Percentiles rank a stretch among this genome's conserved stretches.
Evolutionary conservation across 2,329 filamentous ascomycete genomes (phyloP).

Genomic region (Aspergillus japonicus): DNA sequence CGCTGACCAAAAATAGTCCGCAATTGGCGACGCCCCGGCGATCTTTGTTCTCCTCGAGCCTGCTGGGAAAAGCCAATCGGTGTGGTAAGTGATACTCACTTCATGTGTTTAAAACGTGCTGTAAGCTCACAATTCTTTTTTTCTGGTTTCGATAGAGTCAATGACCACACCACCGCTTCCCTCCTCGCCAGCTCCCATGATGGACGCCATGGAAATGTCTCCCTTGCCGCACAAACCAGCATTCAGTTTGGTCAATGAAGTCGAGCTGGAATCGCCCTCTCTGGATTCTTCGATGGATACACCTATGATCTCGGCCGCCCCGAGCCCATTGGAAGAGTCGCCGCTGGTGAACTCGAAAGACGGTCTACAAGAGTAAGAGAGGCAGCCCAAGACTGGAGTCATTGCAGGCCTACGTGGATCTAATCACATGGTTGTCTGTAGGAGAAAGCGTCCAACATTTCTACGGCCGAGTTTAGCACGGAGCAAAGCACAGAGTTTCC

Average conservation of each 20-base stretch:
- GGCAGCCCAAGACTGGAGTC: background rate
- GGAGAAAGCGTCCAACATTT: slow-evolving; percentile 65
- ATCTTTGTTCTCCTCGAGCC: slow-evolving; percentile 75
- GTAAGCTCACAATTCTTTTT: slow-evolving; percentile 10
- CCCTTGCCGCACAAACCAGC: slow-evolving; percentile 84
- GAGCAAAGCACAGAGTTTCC: slow-evolving; percentile 72
- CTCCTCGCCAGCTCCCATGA: slow-evolving; percentile 70
- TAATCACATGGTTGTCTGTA: slow-evolving; percentile 38
- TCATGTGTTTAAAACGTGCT: slow-evolving; percentile 1
- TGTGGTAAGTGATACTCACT: slow-evolving; percentile 51
- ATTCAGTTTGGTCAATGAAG: slow-evolving; percentile 58
- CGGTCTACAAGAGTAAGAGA: slow-evolving; percentile 37
- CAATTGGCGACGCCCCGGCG: slow-evolving; percentile 79
- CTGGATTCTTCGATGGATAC: slow-evolving; percentile 55
- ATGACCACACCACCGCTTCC: slow-evolving; percentile 81
- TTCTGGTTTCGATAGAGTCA: slow-evolving; percentile 56
- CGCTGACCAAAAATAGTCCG: slow-evolving; percentile 61
- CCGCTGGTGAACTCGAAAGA: slow-evolving; percentile 35
- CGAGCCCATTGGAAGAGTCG: slow-evolving; percentile 43
- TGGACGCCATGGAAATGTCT: slow-evolving; percentile 89
- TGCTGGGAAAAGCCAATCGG: slow-evolving; percentile 59
- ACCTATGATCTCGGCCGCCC: slow-evolving; percentile 33
- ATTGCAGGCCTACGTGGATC: slow-evolving; percentile 8
- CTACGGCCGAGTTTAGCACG: slow-evolving; percentile 73
- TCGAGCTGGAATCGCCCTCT: slow-evolving; percentile 71